These are phyloP conservation scores for Pseudocercospora crystallina DNA, from an alignment of 2,329 filamentous ascomycete species.

Conservation along the genomic window DNA sequence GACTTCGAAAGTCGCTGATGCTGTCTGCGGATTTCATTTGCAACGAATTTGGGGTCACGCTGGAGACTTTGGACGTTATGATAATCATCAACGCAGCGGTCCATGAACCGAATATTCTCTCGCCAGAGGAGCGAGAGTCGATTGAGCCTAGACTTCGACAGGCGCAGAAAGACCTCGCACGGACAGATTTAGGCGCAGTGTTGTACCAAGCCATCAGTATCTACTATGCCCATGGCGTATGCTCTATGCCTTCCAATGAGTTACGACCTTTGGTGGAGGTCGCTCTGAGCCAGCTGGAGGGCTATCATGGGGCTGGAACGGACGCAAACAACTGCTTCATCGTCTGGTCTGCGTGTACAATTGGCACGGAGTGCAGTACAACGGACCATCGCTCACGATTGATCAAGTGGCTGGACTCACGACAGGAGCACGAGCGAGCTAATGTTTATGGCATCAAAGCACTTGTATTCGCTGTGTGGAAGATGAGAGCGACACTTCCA, in stretches of 20 bases:
- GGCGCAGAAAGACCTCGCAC: neutral
- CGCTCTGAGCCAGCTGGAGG: neutral
- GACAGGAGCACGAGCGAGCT: too few relatives aligned
- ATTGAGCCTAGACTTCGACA: neutral
- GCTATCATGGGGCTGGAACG: too few relatives aligned
- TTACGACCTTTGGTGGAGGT: neutral
- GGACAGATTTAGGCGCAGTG: neutral
- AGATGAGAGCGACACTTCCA: too few relatives aligned
- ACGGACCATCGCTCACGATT: neutral
- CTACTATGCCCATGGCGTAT: neutral
- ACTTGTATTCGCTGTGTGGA: too few relatives aligned
- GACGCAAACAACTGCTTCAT: constrained; percentile 2
- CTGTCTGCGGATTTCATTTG: neutral
- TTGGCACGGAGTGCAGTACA: constrained; percentile 1
- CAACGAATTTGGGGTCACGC: neutral
- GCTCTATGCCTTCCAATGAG: neutral
- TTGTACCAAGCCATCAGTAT: neutral
- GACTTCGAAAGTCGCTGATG: neutral
- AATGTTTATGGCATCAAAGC: too few relatives aligned
- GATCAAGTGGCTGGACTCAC: too few relatives aligned
- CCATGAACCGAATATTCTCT: neutral
- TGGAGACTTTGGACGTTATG: neutral
- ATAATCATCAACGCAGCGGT: neutral
- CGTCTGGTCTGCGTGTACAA: neutral
- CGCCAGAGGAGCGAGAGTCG: neutral